Base-by-base conservation (phyloP, 2,329 filamentous ascomycete species). In the Ceratocystis smalleyi region DNA sequence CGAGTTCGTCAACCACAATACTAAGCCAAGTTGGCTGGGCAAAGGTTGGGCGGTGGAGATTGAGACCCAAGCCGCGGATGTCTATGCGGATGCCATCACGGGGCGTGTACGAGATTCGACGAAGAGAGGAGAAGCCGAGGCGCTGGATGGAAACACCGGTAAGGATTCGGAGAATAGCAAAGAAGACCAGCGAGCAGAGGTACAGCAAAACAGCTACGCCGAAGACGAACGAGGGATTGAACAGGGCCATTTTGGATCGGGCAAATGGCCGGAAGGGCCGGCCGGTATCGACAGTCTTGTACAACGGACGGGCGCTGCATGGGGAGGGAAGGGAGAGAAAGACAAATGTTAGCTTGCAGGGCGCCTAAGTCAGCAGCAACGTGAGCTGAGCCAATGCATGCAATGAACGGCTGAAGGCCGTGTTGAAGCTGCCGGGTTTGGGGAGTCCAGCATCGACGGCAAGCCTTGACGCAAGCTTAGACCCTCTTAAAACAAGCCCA, bases 1-100 rank as follows among this genome's bases (percentile, higher is more conserved):
- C 88, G 61, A 96, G 78, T 72, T 96, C 94, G 70, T 84, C 89
- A 66, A 99, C 76, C 7, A 94, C 88, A 61, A 99, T 80, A 73
- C 91, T 97, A 70, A 96, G 78, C 91, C 92, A 97, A 68, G 95
- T 97, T 55, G 94, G 94, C 73, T 97, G 91, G 59, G 92, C 90
- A 75, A 99, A 97, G 5, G 94, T 97, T 12, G 94, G 94, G 3
- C 91, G 85, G 75, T 99, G 94, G 68, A 97, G 75, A 65, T 89
- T 87, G 70, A 99, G 79, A 55, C 94, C 91, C 62, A 99, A 79
- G 61, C 91, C 89, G 61, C 94, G 85, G 65, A 99, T 85, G 74
- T 96, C 90, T 74, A 99, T 84, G 70, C 87, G 87, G 71, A 96
- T 78, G 69, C 94, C 94, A 81, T 96, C 90, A 74, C 82, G 86